These are phyloP conservation scores for Rhizopogon roseolus DNA, from an alignment of 768 basidiomycete genomes.

Conservation along the genomic window DNA sequence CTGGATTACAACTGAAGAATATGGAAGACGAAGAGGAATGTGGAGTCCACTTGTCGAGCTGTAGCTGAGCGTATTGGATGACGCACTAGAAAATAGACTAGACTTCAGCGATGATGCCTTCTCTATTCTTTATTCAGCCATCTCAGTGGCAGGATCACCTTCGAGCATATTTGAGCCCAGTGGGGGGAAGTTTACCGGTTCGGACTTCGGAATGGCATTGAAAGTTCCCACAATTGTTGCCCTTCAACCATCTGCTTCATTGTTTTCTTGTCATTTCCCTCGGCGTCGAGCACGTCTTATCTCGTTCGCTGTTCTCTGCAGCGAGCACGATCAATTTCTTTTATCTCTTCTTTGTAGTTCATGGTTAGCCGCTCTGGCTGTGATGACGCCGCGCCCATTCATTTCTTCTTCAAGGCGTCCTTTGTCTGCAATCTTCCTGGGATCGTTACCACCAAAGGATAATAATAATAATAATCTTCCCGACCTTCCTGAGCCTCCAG, in stretches of 20 bases:
- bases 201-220: conserved; percentile 13
- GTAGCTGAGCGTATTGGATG: too few relatives aligned
- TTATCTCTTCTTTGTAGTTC: conserved; percentile 14
- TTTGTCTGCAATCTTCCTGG: conserved; percentile 59
- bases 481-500: conserved; percentile 64
- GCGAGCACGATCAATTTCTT: conserved; percentile 6
- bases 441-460: conserved; percentile 37
- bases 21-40: too few relatives aligned
- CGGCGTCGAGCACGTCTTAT: conserved; percentile 17
- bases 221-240: conserved; percentile 23
- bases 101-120: too few relatives aligned
- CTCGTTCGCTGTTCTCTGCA: conserved; percentile 23
- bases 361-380: conserved; percentile 21
- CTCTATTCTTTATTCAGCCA: too few relatives aligned
- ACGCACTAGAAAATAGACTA: too few relatives aligned
- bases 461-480: conserved; percentile 45
- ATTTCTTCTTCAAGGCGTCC: conserved; percentile 44
- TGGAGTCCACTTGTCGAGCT: too few relatives aligned
- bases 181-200: too few relatives aligned
- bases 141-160: conserved; percentile 11
- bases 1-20: background rate
- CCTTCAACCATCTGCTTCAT: conserved; percentile 8
- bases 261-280: conserved; percentile 2
- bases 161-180: background rate
- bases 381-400: conserved; percentile 49